A percentile compares a stretch with the other conserved stretches of the same genome.
Evolutionary conservation across 2,329 filamentous ascomycete species (phyloP).

Genomic region (Penicillium aurantiogriseum): DNA sequence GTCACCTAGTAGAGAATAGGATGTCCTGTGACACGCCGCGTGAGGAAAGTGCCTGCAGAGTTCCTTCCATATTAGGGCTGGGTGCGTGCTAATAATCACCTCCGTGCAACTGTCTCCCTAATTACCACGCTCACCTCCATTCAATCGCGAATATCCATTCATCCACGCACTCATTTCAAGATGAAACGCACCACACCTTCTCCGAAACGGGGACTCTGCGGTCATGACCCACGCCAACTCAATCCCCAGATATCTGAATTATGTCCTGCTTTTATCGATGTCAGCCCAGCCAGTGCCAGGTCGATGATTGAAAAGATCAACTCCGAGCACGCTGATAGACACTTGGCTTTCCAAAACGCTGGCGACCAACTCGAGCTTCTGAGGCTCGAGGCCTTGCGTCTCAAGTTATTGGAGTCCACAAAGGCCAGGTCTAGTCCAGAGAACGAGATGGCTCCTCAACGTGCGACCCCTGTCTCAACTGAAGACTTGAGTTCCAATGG

Average conservation of each 20-base stretch:
- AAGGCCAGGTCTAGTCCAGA: background rate
- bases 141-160: rapidly evolving
- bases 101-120: too few species aligned
- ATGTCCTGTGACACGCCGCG: background rate
- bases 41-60: background rate
- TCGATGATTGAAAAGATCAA: background rate
- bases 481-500: background rate
- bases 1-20: too few species aligned
- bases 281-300: background rate
- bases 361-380: background rate
- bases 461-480: background rate
- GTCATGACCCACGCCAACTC: background rate
- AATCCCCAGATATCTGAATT: background rate
- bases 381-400: background rate
- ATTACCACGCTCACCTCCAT: background rate
- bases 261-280: background rate
- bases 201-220: background rate
- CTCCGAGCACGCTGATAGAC: background rate
- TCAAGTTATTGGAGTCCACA: background rate
- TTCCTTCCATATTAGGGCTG: background rate
- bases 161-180: background rate
- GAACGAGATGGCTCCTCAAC: too few species aligned
- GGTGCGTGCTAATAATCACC: background rate
- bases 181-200: background rate
- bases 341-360: background rate